These are phyloP conservation scores for Amylostereum chailletii DNA, from an alignment of 1,284 basidiomycete genomes.

Conservation along the genomic window DNA sequence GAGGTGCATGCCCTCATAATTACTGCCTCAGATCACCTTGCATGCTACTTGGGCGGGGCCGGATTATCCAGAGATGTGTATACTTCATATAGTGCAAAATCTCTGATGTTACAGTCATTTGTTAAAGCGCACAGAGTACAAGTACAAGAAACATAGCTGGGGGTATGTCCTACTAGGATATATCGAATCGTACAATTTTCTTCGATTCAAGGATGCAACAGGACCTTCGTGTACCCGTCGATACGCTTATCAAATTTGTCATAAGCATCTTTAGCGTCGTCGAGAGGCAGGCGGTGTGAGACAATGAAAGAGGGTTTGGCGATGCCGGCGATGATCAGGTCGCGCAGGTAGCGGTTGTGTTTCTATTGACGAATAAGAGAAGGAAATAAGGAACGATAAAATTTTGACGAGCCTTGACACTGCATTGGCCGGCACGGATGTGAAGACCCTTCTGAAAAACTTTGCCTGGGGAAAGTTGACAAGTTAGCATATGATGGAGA, in stretches of 20 bases:
- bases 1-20: too few relatives aligned
- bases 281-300: slow-evolving; percentile 37
- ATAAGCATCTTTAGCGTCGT: slow-evolving; percentile 38
- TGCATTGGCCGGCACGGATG: slow-evolving; percentile 42
- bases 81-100: too few relatives aligned
- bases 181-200: too few relatives aligned
- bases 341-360: slow-evolving; percentile 43
- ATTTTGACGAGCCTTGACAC: slow-evolving; percentile 32
- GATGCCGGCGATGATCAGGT: slow-evolving; percentile 40
- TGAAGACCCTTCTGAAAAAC: slow-evolving; percentile 43
- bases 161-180: too few relatives aligned
- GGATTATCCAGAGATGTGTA: too few relatives aligned
- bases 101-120: too few relatives aligned
- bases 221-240: slow-evolving; percentile 41
- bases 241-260: slow-evolving; percentile 40
- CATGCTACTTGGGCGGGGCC: too few relatives aligned
- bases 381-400: background rate
- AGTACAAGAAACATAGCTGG: too few relatives aligned
- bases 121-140: too few relatives aligned
- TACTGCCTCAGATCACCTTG: too few relatives aligned
- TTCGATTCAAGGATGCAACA: slow-evolving; percentile 32
- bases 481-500: background rate
- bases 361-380: slow-evolving; percentile 18
- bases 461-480: slow-evolving; percentile 22
- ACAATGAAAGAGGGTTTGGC: slow-evolving; percentile 45